phyloP scores from a whole-genome alignment of 768 basidiomycete genomes.

The Kwoniella dendrophila region DNA sequence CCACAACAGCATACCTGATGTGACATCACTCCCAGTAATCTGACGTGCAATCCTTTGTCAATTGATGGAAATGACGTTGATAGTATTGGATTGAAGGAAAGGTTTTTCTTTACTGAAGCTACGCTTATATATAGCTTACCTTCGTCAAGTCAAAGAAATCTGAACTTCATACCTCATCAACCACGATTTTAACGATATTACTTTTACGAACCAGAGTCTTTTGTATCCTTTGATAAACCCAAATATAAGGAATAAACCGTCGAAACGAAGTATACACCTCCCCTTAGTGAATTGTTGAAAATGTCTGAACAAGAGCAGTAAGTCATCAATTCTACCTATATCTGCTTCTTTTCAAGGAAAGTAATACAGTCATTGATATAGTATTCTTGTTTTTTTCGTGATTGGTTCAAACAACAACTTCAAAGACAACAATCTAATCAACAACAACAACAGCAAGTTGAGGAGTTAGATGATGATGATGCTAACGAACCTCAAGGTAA shows the following conservation, averaged over 20 bases:
- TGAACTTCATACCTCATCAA: neutral
- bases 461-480: conserved; percentile 1
- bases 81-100: neutral
- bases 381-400: neutral
- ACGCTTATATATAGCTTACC: neutral
- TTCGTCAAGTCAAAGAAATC: too few species aligned
- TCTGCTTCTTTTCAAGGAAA: neutral
- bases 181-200: too few species aligned
- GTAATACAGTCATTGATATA: too few species aligned
- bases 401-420: conserved; percentile 7
- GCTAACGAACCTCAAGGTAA: too few species aligned
- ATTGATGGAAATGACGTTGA: conserved; percentile 13
- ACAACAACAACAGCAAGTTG: conserved; percentile 5
- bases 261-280: conserved; percentile 6
- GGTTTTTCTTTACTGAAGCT: neutral
- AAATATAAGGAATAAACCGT: neutral
- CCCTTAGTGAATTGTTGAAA: neutral
- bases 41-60: conserved; percentile 3
- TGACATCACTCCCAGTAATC: conserved; percentile 10
- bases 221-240: too few species aligned
- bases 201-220: too few species aligned
- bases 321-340: neutral
- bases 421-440: conserved; percentile 6
- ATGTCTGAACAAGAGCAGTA: conserved; percentile 14
- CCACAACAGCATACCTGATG: neutral